Evolutionary conservation across 2,329 filamentous ascomycete species (phyloP), one percentile per base, ranked within the genome.

Genomic region (Sarocladiaceae sp.): DNA sequence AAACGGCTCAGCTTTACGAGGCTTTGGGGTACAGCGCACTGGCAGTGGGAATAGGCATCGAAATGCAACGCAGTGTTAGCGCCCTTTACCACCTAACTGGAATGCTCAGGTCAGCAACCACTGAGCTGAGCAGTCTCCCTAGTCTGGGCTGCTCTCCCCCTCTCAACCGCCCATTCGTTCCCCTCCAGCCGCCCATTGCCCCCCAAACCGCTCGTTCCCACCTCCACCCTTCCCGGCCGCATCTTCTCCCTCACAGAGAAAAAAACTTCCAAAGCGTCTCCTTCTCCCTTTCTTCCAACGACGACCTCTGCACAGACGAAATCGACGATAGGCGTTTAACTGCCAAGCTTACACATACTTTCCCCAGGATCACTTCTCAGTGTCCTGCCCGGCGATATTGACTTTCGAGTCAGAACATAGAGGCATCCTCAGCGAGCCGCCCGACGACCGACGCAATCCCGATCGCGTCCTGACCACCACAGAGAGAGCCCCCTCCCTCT

Each of bases 251-350:
- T 37, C 52, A 12, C n/a, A 40, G 49, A 51, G 47, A 25, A 50
- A 50, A 50, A 50, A 39, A 49, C 52, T 33, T 53, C 22, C 47
- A 37, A 33, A 26, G 26, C 22, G 26, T n/a, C 40, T 46, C 40
- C 25, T 20, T 40, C 17, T n/a, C 12, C 28, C 40, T 44, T 28
- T 48, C 26, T 23, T 33, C 26, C 26, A 48, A 48, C 25, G 28
- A 33, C 44, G 44, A 48, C 52, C 57, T 54, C 55, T 53, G 49
- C 31, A 52, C 51, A 47, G 35, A 53, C 37, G 50, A 48, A 26
- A 52, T 51, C 52, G 47, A 50, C 47, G 47, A 50, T 50, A 50
- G 47, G 47, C 47, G 37, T 12, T 37, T 37, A 11, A 36, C 33
- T 37, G 25, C 25, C 47, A 15, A 29, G 15, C 26, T 48, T 18